Evolutionary conservation across 2,329 filamentous ascomycete genomes (phyloP), one percentile per base, ranked within the genome.

Genomic region (Thelonectria rubi): DNA sequence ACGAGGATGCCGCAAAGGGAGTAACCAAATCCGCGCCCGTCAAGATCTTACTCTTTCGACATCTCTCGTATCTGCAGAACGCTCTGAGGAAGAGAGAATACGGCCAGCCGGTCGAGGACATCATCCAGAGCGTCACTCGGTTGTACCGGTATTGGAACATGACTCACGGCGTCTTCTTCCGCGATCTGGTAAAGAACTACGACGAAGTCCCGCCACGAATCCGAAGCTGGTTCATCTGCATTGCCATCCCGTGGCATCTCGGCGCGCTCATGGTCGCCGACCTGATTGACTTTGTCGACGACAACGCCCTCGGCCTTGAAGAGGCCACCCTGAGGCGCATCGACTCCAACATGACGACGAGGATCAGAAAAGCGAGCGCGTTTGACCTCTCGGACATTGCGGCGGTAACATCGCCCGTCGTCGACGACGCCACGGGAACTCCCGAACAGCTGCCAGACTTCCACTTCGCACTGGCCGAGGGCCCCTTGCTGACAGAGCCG

Each of bases 191-290:
- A 5, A 73, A 76, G 5, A 72, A 83, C 63, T 84, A 86, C 59
- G 73, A 80, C n/a, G 67, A 73, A 0, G 77, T 88, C 0, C 83
- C 84, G 0, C 67, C 79, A 2, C 82, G 82, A 2, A 80, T 87
- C 7, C 84, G 85, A 64, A 84, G 84, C 15, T 88, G 86, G 86
- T 87, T 86, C 57, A 76, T 86, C 9, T 82, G 84, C 59, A 79
- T 88, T 32, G 76, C 80, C 0, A 81, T 81, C 0, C 86, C 87
- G 61, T 88, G 84, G 84, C 83, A 87, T 64, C 79, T 88, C 1
- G 85, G 80, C 1, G 77, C 79, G 0, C 78, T 88, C 43, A 77
- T 88, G 26, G 73, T 88, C 3, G 82, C 84, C 26, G 85, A 88
- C 58, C 69, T 82, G 5, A 73, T 88, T n/a, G 80, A 82, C 32